Base-by-base conservation (phyloP, 2,329 filamentous ascomycete species). In the Botrytis cinerea region DNA sequence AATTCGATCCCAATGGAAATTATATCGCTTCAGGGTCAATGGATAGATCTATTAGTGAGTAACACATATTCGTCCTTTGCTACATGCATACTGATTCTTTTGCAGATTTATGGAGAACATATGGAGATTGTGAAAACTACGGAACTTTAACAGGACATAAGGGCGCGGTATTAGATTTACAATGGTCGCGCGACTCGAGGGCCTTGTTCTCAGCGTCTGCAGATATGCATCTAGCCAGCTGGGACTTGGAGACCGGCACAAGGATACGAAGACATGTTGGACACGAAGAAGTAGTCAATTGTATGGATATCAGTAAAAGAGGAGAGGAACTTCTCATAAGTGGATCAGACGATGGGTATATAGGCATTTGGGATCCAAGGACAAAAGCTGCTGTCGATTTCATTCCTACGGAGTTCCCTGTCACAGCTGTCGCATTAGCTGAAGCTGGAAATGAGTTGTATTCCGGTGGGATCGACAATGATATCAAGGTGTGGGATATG, bases 401-500 rank as follows among this genome's bases (percentile, higher is more conserved):
- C 78, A 92, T 98, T 75, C 90, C 95, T 80, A 97, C 95, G 0
- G 92, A 96, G 75, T 97, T 97, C 75, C 96, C 96, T 1, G 90
- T 99, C 73, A 98, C 96, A 2, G 93, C 95, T 0, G 90, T 98
- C 9, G 93, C 94, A 25, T 86, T 98, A n/a, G 92, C 95, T 0
- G 94, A 97, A 81, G 94, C 95, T 2, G 96, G 96, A 28, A 97
- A 97, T 81, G 96, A 98, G 84, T 89, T 99, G 40, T 99, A 96
- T 82, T 92, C 93, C 10, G 95, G 95, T 64, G 93, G 95, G 35
- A 98, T 99, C 78, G 96, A 98, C 84, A 98, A 98, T 81, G 94
- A 97, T 78, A 97, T 99, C 81, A 94, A 95, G 79, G 95, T 97
- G 32, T 99, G 96, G 95, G 96, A 99, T 83, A 84, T 98, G 80